Conservation (phyloP, 179 eudicot species). For the Beta lomatogona region DNA sequence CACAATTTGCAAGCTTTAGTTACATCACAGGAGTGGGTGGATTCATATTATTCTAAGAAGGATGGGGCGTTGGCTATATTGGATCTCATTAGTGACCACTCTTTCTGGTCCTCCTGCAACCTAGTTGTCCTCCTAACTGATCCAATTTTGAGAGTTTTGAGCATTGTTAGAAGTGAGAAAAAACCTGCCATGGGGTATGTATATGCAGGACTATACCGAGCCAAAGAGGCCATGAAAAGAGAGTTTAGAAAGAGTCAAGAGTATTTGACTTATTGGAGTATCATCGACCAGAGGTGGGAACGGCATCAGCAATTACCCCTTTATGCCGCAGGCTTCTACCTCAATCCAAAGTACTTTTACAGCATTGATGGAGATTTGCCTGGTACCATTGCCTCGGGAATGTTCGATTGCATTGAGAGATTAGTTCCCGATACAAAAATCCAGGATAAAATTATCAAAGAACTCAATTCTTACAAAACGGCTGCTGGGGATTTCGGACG, state of each 20-base stretch:
- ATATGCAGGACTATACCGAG: slow-evolving; percentile 79
- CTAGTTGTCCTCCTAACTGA: slow-evolving; percentile 57
- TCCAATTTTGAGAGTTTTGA: slow-evolving; percentile 65
- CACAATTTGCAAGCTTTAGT: slow-evolving; percentile 82
- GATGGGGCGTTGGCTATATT: slow-evolving; percentile 66
- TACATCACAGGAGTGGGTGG: slow-evolving; percentile 96
- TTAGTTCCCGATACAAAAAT: slow-evolving; percentile 69
- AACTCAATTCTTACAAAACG: slow-evolving; percentile 61
- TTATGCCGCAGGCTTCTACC: slow-evolving; percentile 83
- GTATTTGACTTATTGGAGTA: slow-evolving; percentile 75
- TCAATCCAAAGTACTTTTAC: slow-evolving; percentile 80
- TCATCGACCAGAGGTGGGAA: slow-evolving; percentile 81
- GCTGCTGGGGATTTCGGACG: slow-evolving; percentile 89
- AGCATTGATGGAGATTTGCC: slow-evolving; percentile 68
- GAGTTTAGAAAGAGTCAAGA: slow-evolving; percentile 60
- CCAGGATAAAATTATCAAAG: slow-evolving; percentile 87
- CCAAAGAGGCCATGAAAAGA: slow-evolving; percentile 75
- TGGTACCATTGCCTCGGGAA: slow-evolving; percentile 57
- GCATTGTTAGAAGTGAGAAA: slow-evolving; percentile 62
- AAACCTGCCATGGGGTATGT: slow-evolving; percentile 89
- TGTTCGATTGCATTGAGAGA: slow-evolving; percentile 83
- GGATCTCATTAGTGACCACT: slow-evolving; percentile 63
- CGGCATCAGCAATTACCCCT: slow-evolving; percentile 71
- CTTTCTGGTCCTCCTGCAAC: slow-evolving; percentile 83
- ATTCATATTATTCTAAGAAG: slow-evolving; percentile 73